Percentiles rank a stretch among this genome's conserved stretches.
Evolutionary conservation across 805 yeast species (phyloP).

Genomic region (Candida maris): DNA sequence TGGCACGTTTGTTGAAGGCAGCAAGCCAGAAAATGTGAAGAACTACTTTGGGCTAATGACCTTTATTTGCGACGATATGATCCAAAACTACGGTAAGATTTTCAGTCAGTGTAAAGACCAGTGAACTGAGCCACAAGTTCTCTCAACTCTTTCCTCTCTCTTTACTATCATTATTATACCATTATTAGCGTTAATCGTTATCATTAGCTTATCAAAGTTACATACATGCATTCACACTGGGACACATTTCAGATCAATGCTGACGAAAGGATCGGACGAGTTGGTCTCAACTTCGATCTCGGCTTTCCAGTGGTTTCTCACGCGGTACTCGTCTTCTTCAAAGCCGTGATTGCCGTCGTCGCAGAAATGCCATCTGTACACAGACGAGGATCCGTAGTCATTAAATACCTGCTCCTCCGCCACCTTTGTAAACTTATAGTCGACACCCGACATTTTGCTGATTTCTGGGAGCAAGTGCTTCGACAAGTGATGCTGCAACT

Average conservation of each 20-base stretch:
- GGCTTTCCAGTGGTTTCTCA: constrained; percentile 59
- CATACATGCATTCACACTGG: constrained; percentile 4
- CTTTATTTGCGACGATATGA: constrained; percentile 48
- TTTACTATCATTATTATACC: no score
- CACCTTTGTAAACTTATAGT: constrained; percentile 36
- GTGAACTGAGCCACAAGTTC: no score
- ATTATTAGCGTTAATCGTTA: no score
- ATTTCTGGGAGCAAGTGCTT: constrained; percentile 69
- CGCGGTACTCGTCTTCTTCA: constrained; percentile 40
- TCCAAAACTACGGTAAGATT: constrained; percentile 39
- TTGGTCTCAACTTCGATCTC: constrained; percentile 62
- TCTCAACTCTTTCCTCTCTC: no score
- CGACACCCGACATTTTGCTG: constrained; percentile 55
- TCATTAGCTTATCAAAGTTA: constrained; percentile 1
- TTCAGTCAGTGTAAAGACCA: constrained; percentile 20
- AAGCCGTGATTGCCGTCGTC: constrained; percentile 59
- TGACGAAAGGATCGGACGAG: constrained; percentile 63
- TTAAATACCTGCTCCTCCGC: constrained; percentile 47
- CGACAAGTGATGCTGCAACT: constrained; percentile 70
- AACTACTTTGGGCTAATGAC: constrained; percentile 55
- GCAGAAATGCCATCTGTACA: constrained; percentile 59
- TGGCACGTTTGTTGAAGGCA: constrained; percentile 56
- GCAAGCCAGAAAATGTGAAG: constrained; percentile 43
- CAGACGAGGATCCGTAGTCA: constrained; percentile 37
- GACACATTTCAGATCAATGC: constrained; percentile 50